phyloP scores from a whole-genome alignment of 1,284 basidiomycete genomes.

The Naganishia sp. region DNA sequence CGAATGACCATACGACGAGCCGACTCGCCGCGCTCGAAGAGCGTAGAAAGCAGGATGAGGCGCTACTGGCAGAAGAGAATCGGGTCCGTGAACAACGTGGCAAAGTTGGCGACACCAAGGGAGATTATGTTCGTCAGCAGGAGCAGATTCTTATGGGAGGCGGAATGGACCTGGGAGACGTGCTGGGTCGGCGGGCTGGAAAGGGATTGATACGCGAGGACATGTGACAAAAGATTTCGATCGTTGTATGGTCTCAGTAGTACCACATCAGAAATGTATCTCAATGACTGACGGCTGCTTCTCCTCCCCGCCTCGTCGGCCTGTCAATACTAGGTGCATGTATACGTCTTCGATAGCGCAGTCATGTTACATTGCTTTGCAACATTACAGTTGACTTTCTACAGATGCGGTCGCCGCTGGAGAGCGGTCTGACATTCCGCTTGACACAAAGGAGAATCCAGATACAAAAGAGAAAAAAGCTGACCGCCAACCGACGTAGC shows the following conservation, averaged over 20 bases:
- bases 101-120: slow-evolving; percentile 46
- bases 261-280: too few relatives aligned
- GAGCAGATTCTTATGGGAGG: slow-evolving; percentile 41
- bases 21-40: slow-evolving; percentile 43
- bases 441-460: too few relatives aligned
- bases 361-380: too few relatives aligned
- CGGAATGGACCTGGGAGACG: slow-evolving; percentile 46
- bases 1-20: slow-evolving; percentile 58
- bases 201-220: slow-evolving; percentile 48
- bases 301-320: too few relatives aligned
- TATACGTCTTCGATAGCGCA: too few relatives aligned
- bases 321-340: too few relatives aligned
- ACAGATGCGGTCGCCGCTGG: too few relatives aligned
- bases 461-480: too few relatives aligned
- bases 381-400: too few relatives aligned
- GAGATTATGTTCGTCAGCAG: slow-evolving; percentile 50
- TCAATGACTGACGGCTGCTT: too few relatives aligned
- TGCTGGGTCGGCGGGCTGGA: slow-evolving; percentile 47
- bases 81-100: slow-evolving; percentile 42
- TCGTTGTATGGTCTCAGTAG: background rate
- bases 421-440: too few relatives aligned
- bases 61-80: slow-evolving; percentile 42
- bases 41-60: slow-evolving; percentile 45
- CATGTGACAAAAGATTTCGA: background rate
- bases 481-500: too few relatives aligned